Conservation (phyloP, 345 rosid species). For the Acer negundo region DNA sequence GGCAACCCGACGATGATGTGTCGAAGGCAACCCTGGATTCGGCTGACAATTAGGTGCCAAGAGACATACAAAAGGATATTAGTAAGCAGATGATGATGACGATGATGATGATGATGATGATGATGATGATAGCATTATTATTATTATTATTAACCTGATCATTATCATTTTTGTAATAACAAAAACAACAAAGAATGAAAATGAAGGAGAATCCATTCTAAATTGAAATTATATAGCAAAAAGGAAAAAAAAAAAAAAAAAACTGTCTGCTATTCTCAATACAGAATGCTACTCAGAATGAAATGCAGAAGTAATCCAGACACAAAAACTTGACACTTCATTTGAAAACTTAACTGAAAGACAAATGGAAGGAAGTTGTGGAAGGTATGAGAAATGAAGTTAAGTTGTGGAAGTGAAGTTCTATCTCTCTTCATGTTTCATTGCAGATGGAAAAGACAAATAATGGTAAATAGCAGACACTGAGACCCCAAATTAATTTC, state of each 20-base stretch:
- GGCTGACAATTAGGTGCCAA: constrained; percentile 52
- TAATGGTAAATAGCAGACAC: not conserved
- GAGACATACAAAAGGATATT: constrained; percentile 27
- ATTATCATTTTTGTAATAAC: not conserved
- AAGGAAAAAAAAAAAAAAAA: not conserved
- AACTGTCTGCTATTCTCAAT: not conserved
- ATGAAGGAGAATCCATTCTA: not conserved
- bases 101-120: not conserved
- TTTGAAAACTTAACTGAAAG: not conserved
- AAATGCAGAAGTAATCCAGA: not conserved
- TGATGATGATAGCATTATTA: not conserved
- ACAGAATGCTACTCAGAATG: not conserved
- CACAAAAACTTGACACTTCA: not conserved
- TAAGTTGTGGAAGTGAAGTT: not conserved
- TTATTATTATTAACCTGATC: not conserved
- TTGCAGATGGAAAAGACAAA: not conserved
- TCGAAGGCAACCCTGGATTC: constrained; percentile 74
- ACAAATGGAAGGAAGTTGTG: not conserved
- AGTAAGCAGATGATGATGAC: constrained; percentile 13
- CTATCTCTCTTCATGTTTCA: not conserved
- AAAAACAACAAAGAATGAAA: not conserved
- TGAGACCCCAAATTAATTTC: not conserved
- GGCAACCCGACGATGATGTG: constrained; percentile 90
- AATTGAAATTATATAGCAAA: not conserved
- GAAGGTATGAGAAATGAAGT: not conserved